Conservation (phyloP, 2,329 filamentous ascomycete species). For the Phaeosphaeriaceae sp. region DNA sequence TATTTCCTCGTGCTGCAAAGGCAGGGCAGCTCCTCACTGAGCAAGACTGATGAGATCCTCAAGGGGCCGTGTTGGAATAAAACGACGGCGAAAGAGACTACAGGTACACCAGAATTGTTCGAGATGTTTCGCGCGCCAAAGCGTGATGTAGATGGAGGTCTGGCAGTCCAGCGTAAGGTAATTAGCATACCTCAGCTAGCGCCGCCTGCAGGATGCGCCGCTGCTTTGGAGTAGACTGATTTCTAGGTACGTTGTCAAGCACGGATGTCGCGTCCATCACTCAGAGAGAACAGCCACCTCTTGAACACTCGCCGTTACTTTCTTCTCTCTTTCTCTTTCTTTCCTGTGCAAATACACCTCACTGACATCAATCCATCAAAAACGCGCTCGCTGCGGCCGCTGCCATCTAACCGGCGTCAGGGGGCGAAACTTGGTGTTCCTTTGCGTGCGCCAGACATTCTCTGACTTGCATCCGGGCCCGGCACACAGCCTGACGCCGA, state of each 20-base stretch:
- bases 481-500: constrained; percentile 30
- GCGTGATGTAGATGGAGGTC: background rate
- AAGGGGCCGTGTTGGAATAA: background rate
- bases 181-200: background rate
- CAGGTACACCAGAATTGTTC: background rate
- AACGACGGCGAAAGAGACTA: background rate
- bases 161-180: background rate
- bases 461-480: constrained; percentile 23
- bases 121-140: background rate
- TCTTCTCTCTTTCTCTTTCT: constrained; percentile 33
- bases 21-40: background rate
- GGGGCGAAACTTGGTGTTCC: constrained; percentile 36
- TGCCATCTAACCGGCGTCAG: constrained; percentile 38
- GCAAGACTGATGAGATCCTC: background rate
- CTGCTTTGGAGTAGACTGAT: constrained; percentile 38
- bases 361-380: constrained; percentile 34
- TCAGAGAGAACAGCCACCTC: constrained; percentile 25
- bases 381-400: constrained; percentile 21
- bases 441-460: constrained; percentile 32
- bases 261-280: constrained; percentile 42
- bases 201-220: constrained; percentile 1
- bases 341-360: constrained; percentile 22
- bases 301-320: constrained; percentile 27
- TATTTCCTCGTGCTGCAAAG: background rate
- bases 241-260: constrained; percentile 39